Evolutionary conservation across 129 eudicot genomes (phyloP).

Genomic region (Flaveria sonorensis): DNA sequence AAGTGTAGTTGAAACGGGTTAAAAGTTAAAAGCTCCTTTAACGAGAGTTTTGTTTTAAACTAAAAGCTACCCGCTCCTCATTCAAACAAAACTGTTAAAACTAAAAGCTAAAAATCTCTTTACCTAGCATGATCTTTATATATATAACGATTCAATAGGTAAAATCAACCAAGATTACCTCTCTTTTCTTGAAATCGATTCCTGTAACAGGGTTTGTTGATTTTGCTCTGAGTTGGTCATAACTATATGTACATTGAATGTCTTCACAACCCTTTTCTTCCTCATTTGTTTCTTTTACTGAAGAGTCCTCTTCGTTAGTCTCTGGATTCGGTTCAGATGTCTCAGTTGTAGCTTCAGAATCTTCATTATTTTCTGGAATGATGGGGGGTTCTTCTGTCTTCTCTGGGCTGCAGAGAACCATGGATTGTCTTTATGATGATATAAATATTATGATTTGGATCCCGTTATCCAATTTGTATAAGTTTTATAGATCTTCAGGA

Average conservation of each 20-base stretch:
- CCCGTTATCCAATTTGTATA: not conserved
- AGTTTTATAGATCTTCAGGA: not conserved
- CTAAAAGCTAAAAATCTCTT: not conserved
- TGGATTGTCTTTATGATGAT: not conserved
- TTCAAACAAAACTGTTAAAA: not conserved
- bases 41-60: not conserved
- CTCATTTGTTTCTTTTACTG: constrained; percentile 44
- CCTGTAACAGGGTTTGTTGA: constrained; percentile 78
- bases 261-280: constrained; percentile 49
- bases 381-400: constrained; percentile 39
- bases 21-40: not conserved
- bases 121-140: not conserved
- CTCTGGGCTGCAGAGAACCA: constrained; percentile 21
- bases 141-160: not conserved
- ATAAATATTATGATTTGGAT: not conserved
- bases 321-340: constrained; percentile 44
- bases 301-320: constrained; percentile 49
- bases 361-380: constrained; percentile 30
- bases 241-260: constrained; percentile 59
- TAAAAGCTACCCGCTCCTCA: not conserved
- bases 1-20: constrained; percentile 5
- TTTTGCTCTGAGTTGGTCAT: constrained; percentile 64
- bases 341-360: constrained; percentile 26
- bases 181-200: constrained; percentile 81
- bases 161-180: constrained; percentile 44